A percentile compares a stretch with the other conserved stretches of the same genome.
Conservation (phyloP, 306 rosid species). For the Sophora flavescens region DNA sequence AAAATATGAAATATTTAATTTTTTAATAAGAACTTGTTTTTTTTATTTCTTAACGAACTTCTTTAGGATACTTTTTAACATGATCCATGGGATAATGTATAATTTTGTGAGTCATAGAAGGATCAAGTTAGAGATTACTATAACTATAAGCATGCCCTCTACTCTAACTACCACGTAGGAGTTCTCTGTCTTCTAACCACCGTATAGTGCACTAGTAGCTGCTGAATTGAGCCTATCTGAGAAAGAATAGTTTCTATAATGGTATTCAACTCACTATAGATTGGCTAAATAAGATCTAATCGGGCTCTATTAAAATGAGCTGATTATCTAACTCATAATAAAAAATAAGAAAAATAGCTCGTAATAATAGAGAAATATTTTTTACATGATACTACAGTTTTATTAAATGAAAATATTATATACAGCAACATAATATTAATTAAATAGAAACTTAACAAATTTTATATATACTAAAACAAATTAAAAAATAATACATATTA, state of each 20-base stretch:
- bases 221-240: not conserved
- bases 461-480: not conserved
- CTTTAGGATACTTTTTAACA: too few species aligned
- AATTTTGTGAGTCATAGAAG: conserved; percentile 8
- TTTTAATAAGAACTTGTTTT: too few species aligned
- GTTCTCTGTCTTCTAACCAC: not conserved
- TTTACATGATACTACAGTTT: not conserved
- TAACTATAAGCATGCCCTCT: conserved; percentile 22
- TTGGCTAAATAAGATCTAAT: not conserved
- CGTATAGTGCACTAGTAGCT: not conserved
- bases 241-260: not conserved
- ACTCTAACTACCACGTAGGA: not conserved
- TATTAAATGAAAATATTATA: not conserved
- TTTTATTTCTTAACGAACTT: too few species aligned
- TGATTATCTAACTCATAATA: not conserved
- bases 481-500: not conserved
- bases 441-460: not conserved
- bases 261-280: not conserved
- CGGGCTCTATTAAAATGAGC: conserved; percentile 1
- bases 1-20: too few species aligned
- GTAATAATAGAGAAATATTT: not conserved
- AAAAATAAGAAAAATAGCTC: not conserved
- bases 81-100: too few species aligned
- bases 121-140: not conserved
- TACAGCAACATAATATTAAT: not conserved